Base-by-base conservation (phyloP, 2,329 filamentous ascomycete species). In the Eutypella sp. region DNA sequence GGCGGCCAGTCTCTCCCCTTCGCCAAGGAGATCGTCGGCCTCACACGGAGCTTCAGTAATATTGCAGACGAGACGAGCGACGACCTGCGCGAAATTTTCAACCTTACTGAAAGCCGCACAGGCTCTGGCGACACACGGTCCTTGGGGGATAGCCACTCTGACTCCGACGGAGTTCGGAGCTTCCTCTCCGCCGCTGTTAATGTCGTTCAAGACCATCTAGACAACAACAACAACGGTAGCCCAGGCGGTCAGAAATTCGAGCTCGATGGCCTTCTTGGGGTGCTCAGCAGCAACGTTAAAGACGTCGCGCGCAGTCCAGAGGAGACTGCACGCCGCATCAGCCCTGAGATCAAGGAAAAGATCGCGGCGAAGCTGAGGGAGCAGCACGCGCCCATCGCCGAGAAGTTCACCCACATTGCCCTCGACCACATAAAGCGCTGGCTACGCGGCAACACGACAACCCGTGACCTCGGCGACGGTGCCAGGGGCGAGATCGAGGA, bases 401-500 rank as follows among this genome's bases (percentile, higher is more conserved):
- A 72, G 54, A 67, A 72, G 50, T 73, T 73, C 39, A 73, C 70
- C 2, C 61, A 61, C 22, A 70, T 73, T 37, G 70, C 70, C 0
- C 55, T 73, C n/a, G 68, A 71, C 5, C 70, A 71, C 44, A 69
- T 73, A 61, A 73, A 73, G 61, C 60, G 58, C 40, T 73, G 52
- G 53, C 44, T 51, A 18, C 52, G 52, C 34, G 53, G 51, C 18
- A 54, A 56, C 42, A 55, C 50, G 24, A 53, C 41, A 40, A 40
- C 52, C 7, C 52, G 52, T 23, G 52, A 55, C 34, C 27, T 56
- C 5, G 70, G 70, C 16, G 69, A 73, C 15, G 70, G 69, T 3
- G 63, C 66, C 46, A 70, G 66, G 53, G 69, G 66, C 3, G 70
- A 73, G 57, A 63, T 73, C 33, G 64, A 70, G 34, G 68, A 70